A percentile compares a stretch with the other conserved stretches of the same genome.
These are phyloP conservation scores for Protomyces inouyei DNA, from an alignment of 1,139 yeast species.

Conservation along the genomic window DNA sequence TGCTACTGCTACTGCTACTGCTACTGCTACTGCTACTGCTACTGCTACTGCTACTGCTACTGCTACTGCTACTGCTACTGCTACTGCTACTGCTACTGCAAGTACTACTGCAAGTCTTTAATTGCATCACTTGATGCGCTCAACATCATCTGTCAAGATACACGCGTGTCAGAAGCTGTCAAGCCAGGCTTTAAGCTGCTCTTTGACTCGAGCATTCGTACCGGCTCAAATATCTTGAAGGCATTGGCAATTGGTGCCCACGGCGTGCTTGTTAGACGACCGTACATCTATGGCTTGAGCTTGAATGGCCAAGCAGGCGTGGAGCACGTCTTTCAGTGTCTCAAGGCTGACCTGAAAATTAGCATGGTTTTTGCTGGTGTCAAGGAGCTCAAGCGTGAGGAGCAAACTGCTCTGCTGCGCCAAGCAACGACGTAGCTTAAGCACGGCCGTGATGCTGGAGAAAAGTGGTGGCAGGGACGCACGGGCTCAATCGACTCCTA, in stretches of 20 bases:
- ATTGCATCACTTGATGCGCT: constrained; percentile 63
- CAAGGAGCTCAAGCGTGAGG: constrained; percentile 14
- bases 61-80: too few species aligned
- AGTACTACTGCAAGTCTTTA: constrained; percentile 53
- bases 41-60: too few species aligned
- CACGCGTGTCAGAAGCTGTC: constrained; percentile 30
- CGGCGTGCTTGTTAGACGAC: constrained; percentile 72
- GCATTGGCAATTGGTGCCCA: constrained; percentile 71
- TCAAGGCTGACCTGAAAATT: constrained; percentile 33
- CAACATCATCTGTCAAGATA: constrained; percentile 56
- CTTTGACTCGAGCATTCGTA: constrained; percentile 69
- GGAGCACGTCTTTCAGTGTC: constrained; percentile 41
- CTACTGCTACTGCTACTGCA: constrained; percentile 39
- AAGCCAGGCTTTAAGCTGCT: constrained; percentile 51
- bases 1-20: too few species aligned
- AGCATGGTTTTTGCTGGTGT: constrained; percentile 32
- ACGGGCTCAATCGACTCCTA: too few species aligned
- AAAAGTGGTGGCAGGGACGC: too few species aligned
- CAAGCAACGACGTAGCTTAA: too few species aligned
- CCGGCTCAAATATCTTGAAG: constrained; percentile 67
- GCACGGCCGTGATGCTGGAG: too few species aligned
- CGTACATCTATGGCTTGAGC: constrained; percentile 68
- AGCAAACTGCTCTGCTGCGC: not conserved
- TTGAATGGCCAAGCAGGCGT: constrained; percentile 77
- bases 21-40: too few species aligned